Evolutionary conservation across 2,329 filamentous ascomycete genomes (phyloP).

Genomic region (Monilinia fructicola): DNA sequence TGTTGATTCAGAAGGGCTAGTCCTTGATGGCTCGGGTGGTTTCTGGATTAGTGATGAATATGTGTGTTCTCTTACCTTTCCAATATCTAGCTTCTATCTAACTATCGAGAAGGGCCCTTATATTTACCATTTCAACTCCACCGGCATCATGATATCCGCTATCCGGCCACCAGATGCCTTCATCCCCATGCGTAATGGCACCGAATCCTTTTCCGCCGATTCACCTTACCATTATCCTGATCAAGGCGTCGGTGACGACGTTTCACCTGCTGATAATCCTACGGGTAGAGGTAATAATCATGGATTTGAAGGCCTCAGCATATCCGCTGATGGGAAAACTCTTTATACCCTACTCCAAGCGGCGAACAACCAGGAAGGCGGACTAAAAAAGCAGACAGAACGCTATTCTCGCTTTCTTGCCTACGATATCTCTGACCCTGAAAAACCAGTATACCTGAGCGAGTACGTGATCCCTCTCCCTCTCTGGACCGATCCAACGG

Average conservation of each 20-base stretch:
- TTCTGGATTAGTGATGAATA: constrained; percentile 70
- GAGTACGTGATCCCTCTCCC: constrained; percentile 69
- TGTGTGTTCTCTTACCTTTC: background rate
- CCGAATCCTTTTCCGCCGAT: constrained; percentile 61
- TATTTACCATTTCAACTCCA: constrained; percentile 61
- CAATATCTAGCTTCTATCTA: background rate
- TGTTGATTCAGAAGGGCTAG: constrained; percentile 66
- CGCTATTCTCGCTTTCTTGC: constrained; percentile 61
- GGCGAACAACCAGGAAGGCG: constrained; percentile 62
- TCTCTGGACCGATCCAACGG: constrained; percentile 51
- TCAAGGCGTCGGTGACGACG: constrained; percentile 43
- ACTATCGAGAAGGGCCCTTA: constrained; percentile 52
- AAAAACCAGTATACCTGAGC: constrained; percentile 49
- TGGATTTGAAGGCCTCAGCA: constrained; percentile 69
- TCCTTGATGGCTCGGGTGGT: constrained; percentile 56
- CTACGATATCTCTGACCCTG: constrained; percentile 56
- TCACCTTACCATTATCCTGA: constrained; percentile 60
- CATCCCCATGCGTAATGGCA: constrained; percentile 62
- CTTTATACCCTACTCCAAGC: constrained; percentile 67
- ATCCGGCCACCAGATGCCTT: constrained; percentile 65
- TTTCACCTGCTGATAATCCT: constrained; percentile 56
- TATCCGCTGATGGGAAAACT: constrained; percentile 60
- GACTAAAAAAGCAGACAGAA: constrained; percentile 52
- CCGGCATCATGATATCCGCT: constrained; percentile 60
- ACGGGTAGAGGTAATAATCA: constrained; percentile 71